phyloP scores from a whole-genome alignment of 768 basidiomycete genomes.

The Russula virescens region DNA sequence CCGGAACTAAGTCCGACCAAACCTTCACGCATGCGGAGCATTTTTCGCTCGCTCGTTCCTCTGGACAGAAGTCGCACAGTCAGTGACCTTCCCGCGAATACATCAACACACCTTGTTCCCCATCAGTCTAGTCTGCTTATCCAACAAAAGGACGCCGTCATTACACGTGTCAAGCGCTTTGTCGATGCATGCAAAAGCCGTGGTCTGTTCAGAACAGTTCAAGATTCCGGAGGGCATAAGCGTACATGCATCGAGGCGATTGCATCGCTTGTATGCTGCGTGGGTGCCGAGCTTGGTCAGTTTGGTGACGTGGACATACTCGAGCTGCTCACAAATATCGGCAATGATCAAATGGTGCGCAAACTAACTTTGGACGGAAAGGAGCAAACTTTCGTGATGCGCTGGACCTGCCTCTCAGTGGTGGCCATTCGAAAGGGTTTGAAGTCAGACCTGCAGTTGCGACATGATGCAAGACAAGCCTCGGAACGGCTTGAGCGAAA shows the following conservation, averaged over 20 bases:
- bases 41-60: too few species aligned
- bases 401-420: slow-evolving; percentile 19
- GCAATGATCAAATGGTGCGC: neutral
- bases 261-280: neutral
- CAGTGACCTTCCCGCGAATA: too few species aligned
- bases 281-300: neutral
- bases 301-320: neutral
- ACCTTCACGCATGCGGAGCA: too few species aligned
- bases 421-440: slow-evolving; percentile 6
- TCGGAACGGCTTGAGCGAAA: too few species aligned
- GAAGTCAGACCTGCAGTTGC: too few species aligned
- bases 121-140: too few species aligned
- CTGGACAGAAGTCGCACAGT: too few species aligned
- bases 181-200: neutral
- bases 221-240: slow-evolving; percentile 3
- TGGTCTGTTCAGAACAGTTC: neutral
- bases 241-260: slow-evolving; percentile 12
- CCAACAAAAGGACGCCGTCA: too few species aligned
- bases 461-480: too few species aligned
- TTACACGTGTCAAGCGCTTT: neutral
- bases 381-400: neutral
- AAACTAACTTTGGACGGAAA: neutral
- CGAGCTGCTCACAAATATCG: slow-evolving; percentile 1
- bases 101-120: too few species aligned
- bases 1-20: too few species aligned